phyloP scores from a whole-genome alignment of 2,329 filamentous ascomycete species.

The Neurospora sp. region DNA sequence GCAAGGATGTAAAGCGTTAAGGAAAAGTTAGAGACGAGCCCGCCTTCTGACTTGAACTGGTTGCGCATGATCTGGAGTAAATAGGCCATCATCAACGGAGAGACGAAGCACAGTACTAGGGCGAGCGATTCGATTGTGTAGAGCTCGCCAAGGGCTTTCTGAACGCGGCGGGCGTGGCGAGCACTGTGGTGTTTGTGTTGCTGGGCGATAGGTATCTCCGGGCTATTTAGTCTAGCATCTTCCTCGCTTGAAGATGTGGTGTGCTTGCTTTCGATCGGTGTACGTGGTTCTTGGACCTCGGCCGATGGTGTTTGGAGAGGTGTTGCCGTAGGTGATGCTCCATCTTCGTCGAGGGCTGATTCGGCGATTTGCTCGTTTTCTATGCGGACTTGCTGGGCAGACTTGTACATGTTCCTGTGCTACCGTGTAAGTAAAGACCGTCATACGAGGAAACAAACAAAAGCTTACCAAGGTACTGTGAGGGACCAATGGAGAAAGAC shows the following conservation, averaged over 20 bases:
- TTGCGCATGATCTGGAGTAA: conserved; percentile 71
- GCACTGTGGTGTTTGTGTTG: background rate
- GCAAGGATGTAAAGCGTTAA: conserved; percentile 81
- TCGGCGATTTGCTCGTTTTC: conserved; percentile 35
- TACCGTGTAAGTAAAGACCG: background rate
- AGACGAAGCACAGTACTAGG: conserved; percentile 66
- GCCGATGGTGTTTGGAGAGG: background rate
- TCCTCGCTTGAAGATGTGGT: background rate
- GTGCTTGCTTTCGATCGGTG: conserved; percentile 7
- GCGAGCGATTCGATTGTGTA: conserved; percentile 66
- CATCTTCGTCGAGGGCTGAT: conserved; percentile 32
- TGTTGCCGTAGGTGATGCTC: background rate
- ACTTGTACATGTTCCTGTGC: conserved; percentile 61
- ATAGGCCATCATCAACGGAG: conserved; percentile 71
- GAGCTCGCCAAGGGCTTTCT: conserved; percentile 48
- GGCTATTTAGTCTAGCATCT: background rate
- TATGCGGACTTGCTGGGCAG: conserved; percentile 53
- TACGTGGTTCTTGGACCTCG: background rate
- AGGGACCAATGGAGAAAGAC: conserved; percentile 91
- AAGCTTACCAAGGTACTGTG: conserved; percentile 69
- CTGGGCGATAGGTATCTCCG: background rate
- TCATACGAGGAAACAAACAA: background rate
- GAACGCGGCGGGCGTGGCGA: conserved; percentile 15
- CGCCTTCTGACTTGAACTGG: conserved; percentile 73
- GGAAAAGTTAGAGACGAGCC: conserved; percentile 82